Percentiles rank a stretch among this genome's conserved stretches.
These are phyloP conservation scores for Mycena alexandri DNA, from an alignment of 768 basidiomycete genomes.

Conservation along the genomic window DNA sequence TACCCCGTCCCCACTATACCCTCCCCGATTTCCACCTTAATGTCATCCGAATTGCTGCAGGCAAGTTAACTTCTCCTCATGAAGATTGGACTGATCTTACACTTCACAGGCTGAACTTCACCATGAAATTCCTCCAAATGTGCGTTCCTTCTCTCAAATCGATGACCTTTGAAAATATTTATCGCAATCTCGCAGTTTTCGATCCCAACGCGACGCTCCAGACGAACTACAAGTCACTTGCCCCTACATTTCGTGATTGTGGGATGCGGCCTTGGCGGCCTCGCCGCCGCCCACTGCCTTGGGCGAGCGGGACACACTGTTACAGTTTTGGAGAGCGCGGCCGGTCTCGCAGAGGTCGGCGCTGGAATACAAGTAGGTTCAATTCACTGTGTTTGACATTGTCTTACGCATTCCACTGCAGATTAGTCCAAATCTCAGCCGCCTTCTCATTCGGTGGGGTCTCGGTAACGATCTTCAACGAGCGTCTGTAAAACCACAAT, in stretches of 20 bases:
- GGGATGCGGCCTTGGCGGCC: constrained; percentile 42
- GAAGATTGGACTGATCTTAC: background rate
- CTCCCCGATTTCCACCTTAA: background rate
- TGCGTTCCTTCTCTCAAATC: background rate
- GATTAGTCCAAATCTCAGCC: constrained; percentile 52
- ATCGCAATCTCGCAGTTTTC: background rate
- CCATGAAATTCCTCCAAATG: constrained; percentile 15
- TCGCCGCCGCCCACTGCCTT: constrained; percentile 55
- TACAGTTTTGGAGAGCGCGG: constrained; percentile 54
- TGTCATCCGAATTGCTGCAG: constrained; percentile 15
- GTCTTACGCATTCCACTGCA: constrained; percentile 4
- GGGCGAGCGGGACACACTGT: constrained; percentile 56
- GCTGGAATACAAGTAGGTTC: constrained; percentile 59
- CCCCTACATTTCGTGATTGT: constrained; percentile 43
- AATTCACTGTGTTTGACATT: background rate
- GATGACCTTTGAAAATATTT: no score
- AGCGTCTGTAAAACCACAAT: constrained; percentile 55
- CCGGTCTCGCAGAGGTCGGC: constrained; percentile 56
- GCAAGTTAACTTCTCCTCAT: background rate
- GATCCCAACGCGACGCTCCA: background rate
- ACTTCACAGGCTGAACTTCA: constrained; percentile 8
- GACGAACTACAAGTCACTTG: background rate
- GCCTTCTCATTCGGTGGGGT: constrained; percentile 65
- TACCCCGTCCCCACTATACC: background rate
- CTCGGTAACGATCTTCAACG: constrained; percentile 55